phyloP scores from a whole-genome alignment of 1,139 yeast genomes.

The Pichia norvegensis region DNA sequence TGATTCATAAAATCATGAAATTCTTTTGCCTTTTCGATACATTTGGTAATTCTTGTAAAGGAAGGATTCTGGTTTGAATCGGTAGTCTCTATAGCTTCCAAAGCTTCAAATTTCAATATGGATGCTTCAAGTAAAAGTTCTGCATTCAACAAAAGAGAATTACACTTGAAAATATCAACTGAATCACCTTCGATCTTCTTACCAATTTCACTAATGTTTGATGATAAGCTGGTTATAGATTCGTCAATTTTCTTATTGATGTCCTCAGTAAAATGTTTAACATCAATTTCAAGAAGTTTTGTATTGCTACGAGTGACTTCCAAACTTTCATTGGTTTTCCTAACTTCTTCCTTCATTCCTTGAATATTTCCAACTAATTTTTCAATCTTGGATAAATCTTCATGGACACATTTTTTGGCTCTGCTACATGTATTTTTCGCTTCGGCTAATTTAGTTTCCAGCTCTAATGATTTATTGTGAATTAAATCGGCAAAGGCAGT shows the following conservation, averaged over 20 bases:
- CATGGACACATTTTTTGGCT: constrained; percentile 6
- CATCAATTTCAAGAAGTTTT: neutral
- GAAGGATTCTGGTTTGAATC: neutral
- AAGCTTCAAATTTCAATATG: constrained; percentile 19
- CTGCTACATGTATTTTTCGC: constrained; percentile 3
- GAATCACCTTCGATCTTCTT: constrained; percentile 15
- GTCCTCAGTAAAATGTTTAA: neutral
- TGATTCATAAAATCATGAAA: constrained; percentile 9
- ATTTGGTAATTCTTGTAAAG: constrained; percentile 11
- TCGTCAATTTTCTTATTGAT: constrained; percentile 13
- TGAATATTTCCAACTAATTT: neutral
- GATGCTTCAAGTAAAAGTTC: constrained; percentile 25
- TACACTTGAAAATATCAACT: constrained; percentile 22
- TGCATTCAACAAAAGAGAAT: constrained; percentile 19
- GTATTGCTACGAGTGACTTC: neutral
- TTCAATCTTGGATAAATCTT: constrained; percentile 8
- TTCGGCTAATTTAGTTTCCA: constrained; percentile 7
- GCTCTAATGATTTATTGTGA: constrained; percentile 7
- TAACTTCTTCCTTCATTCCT: neutral
- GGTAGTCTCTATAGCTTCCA: neutral
- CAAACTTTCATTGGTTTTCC: neutral
- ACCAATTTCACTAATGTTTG: constrained; percentile 6
- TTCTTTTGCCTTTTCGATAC: constrained; percentile 17
- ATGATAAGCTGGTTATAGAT: constrained; percentile 15
- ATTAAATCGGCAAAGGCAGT: constrained; percentile 7